Conservation (phyloP, 148 eudicot genomes). For the Arctostaphylos glauca region DNA sequence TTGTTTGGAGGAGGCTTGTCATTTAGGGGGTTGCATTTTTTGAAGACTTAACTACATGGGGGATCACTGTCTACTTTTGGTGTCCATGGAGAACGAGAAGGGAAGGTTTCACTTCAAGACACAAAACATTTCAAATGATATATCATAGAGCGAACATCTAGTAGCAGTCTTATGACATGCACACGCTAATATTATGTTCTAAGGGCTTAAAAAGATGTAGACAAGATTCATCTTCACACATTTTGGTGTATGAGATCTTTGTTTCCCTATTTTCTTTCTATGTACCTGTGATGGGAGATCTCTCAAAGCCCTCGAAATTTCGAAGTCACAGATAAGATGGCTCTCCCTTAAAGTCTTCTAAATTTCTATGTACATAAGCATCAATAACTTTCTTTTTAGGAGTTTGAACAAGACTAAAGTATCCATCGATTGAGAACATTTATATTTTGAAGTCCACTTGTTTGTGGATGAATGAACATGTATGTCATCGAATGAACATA, state of each 20-base stretch:
- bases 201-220: neutral
- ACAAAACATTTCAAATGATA: neutral
- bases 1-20: too few relatives aligned
- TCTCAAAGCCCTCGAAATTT: conserved; percentile 28
- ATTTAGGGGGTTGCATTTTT: too few relatives aligned
- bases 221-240: neutral
- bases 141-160: neutral
- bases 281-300: conserved; percentile 14
- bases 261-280: neutral
- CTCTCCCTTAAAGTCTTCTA: too few relatives aligned
- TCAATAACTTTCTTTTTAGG: too few relatives aligned
- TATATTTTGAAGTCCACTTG: too few relatives aligned
- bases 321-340: conserved; percentile 26
- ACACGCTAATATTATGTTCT: neutral
- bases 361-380: too few relatives aligned
- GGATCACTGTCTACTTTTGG: neutral
- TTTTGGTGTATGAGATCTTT: neutral
- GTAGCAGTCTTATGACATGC: neutral
- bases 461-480: too few relatives aligned
- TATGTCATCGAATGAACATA: too few relatives aligned
- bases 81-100: neutral
- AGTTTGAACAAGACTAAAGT: too few relatives aligned
- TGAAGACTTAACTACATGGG: neutral
- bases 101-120: neutral
- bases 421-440: too few relatives aligned